These are phyloP conservation scores for Populus nigra DNA, from an alignment of 345 rosid genomes.

Conservation along the genomic window DNA sequence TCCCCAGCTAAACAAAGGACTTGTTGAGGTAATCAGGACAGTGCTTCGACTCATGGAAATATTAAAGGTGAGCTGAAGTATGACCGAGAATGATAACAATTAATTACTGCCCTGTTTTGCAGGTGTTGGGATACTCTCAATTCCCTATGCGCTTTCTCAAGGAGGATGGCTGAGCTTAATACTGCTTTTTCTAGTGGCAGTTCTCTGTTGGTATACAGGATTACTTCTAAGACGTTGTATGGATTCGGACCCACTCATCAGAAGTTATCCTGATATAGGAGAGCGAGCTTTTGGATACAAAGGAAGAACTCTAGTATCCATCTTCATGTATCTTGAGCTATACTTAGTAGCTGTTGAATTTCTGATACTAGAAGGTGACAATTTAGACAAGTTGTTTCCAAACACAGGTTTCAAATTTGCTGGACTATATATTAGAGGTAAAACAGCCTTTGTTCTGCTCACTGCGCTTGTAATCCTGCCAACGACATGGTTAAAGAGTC, in stretches of 20 bases:
- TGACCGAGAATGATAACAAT: background rate
- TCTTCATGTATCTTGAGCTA: conserved; percentile 56
- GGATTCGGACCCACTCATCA: conserved; percentile 40
- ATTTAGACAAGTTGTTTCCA: conserved; percentile 58
- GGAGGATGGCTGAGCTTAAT: conserved; percentile 64
- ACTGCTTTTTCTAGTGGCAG: conserved; percentile 48
- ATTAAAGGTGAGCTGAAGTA: background rate
- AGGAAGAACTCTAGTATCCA: conserved; percentile 53
- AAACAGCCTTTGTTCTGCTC: conserved; percentile 51
- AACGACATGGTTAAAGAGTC: conserved; percentile 65
- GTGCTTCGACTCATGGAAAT: background rate
- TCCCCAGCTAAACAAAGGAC: background rate
- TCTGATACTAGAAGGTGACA: conserved; percentile 66
- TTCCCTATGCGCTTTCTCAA: conserved; percentile 61
- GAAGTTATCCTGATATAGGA: conserved; percentile 63
- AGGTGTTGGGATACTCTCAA: conserved; percentile 65
- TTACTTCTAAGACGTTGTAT: conserved; percentile 53
- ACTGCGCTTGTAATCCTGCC: conserved; percentile 51
- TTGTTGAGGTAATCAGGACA: background rate
- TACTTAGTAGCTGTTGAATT: conserved; percentile 65
- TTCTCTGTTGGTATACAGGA: conserved; percentile 61
- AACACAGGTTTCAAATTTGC: conserved; percentile 31
- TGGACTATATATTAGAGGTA: conserved; percentile 43
- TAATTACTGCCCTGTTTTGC: conserved; percentile 2
- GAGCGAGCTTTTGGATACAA: conserved; percentile 52